Evolutionary conservation across 2,329 filamentous ascomycete species (phyloP).

Genomic region (Zymoseptoria tritici): DNA sequence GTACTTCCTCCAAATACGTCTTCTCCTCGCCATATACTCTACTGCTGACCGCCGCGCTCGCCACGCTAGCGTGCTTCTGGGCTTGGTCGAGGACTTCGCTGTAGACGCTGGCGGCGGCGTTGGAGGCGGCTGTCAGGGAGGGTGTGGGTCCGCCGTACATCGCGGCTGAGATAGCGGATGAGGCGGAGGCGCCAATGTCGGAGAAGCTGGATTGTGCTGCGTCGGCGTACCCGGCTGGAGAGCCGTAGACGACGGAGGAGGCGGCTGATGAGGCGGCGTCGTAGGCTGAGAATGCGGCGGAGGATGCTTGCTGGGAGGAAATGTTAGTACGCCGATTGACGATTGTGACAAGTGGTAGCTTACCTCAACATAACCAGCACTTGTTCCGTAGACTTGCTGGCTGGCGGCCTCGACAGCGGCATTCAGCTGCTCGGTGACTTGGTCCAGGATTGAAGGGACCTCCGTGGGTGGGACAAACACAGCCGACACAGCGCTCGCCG

Average conservation of each 20-base stretch:
- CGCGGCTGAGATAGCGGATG: conserved; percentile 48
- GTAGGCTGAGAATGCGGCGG: conserved; percentile 44
- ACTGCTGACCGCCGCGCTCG: conserved; percentile 38
- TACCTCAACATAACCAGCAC: conserved; percentile 45
- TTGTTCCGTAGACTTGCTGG: conserved; percentile 50
- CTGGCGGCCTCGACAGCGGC: conserved; percentile 54
- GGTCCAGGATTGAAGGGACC: conserved; percentile 50
- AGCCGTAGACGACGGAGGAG: conserved; percentile 51
- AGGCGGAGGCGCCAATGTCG: conserved; percentile 49
- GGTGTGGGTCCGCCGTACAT: conserved; percentile 51
- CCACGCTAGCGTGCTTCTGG: conserved; percentile 38
- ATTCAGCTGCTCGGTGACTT: conserved; percentile 51
- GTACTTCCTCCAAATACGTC: conserved; percentile 41
- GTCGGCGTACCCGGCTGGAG: conserved; percentile 45
- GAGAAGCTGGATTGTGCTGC: conserved; percentile 48
- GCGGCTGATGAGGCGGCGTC: conserved; percentile 33
- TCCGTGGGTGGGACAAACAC: conserved; percentile 52
- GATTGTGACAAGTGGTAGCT: not conserved
- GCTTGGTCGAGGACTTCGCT: conserved; percentile 41
- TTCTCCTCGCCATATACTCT: conserved; percentile 47
- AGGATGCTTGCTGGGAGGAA: conserved; percentile 42
- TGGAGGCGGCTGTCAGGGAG: conserved; percentile 39
- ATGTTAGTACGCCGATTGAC: not conserved
- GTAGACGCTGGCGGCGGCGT: conserved; percentile 38
- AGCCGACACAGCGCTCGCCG: conserved; percentile 40